Base-by-base conservation (phyloP, 257 asterid species). In the Agastache rugosa region DNA sequence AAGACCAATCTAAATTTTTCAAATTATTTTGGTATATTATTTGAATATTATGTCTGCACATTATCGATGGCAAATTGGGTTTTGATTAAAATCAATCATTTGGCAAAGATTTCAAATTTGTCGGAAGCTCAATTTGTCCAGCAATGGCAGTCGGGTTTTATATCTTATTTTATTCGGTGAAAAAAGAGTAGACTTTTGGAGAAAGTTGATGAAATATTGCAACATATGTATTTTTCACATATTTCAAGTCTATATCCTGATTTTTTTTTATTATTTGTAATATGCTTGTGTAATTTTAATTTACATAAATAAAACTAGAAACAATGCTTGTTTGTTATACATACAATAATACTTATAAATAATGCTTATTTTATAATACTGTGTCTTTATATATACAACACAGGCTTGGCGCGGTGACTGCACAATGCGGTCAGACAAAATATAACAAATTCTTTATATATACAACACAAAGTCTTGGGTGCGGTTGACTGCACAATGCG, bases 71-170 rank as follows among this genome's bases (percentile, higher is more conserved):
- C 70, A 69, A 73, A 62, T 72, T 20, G 59, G 55, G 69, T 48
- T 62, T 56, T 51, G 15, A 59, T 78, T 64, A 67, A 72, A 25
- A 61, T 74, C 77, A 72, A 79, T 79, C 77, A 82, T 56, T n/a
- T 78, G 62, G 67, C 56, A 54, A 77, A 59, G 44, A 71, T 75
- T 77, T 73, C 74, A 77, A 63, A 51, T 34, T 54, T 73, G 68
- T 73, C 69, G 67, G 75, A 60, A 72, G 69, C 19, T 63, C 53
- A 63, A 19, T 67, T 51, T 72, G 73, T 35, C 80, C 68, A 77
- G 77, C 79, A 67, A 44, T 34, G 42, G 63, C 47, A 59, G 34
- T 67, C 72, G 5, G 35, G 15, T 53, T 2, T 50, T 60, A 1
- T 50, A 2, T 60, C 22, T 35, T 37, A 11, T 66, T 45, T 71